Base-by-base conservation (phyloP, 2,329 filamentous ascomycete genomes). In the Neurospora sp. region DNA sequence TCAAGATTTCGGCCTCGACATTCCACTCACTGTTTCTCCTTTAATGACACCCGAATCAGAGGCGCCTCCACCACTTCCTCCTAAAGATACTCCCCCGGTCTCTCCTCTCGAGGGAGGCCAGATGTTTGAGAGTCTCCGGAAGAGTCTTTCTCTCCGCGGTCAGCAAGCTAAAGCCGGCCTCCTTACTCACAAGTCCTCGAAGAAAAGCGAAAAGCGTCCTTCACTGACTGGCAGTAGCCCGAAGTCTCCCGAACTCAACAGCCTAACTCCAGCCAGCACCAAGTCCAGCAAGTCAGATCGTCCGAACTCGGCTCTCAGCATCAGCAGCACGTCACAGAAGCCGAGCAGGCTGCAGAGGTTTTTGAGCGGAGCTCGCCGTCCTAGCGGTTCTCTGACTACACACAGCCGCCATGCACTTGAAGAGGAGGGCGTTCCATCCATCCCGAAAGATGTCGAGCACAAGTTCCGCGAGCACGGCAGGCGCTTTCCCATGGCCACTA, bases 341-440 rank as follows among this genome's bases (percentile, higher is more conserved):
- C 77, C 77, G 0, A 78, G 78, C 69, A 82, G 79, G 70, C 74
- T 84, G 1, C 79, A 81, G 66, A 78, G 82, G 10, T 74, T 85
- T 38, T 73, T 84, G 15, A 81, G 78, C 70, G 77, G 72, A 73
- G 78, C 72, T 71, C 78, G 38, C 9, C 73, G 76, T 23, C 77
- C 71, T 3, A 39, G 72, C 8, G 75, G 74, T 1, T 77, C 79
- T 1, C 74, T 79, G 9, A 73, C 78, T 15, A 76, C 76, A 11
- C 78, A 81, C 38, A 71, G 73, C 11, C 79, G 80, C 1, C 79
- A 81, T 66, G 74, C 77, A 33, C 71, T 74, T 15, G 77, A 80
- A 42, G 74, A 78, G 39, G 68, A 70, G 9, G 74, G 71, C 17
- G 73, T 82, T 2, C 80, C 81, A n/a, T 76, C 79, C 4, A 75